Conservation (phyloP, 202 grass and related monocot genomes). For the Setaria viridis region DNA sequence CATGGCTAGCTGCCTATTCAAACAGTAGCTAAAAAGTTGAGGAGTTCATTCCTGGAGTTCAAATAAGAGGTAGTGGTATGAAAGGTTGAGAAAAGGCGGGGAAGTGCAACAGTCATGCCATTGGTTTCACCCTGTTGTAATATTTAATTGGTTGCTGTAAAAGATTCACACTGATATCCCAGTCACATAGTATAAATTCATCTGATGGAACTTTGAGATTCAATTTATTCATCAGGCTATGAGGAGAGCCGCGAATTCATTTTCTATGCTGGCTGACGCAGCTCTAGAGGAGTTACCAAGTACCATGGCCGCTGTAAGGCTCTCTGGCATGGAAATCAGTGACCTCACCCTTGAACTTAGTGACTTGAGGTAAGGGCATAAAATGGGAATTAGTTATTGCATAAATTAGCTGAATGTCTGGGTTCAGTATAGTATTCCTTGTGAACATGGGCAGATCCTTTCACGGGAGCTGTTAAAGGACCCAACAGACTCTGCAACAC, state of each 20-base stretch:
- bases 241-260: constrained; percentile 75
- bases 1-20: no score
- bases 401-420: background rate
- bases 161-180: background rate
- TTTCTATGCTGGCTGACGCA: constrained; percentile 72
- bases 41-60: background rate
- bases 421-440: constrained; percentile 2
- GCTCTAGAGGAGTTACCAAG: constrained; percentile 72
- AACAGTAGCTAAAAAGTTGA: background rate
- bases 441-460: background rate
- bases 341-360: constrained; percentile 88
- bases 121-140: background rate
- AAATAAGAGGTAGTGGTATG: background rate
- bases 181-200: background rate
- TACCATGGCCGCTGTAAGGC: constrained; percentile 74
- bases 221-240: constrained; percentile 65
- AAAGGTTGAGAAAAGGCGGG: background rate
- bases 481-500: background rate
- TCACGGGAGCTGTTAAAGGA: background rate
- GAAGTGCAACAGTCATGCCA: background rate
- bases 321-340: constrained; percentile 83
- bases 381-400: background rate
- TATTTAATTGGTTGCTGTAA: background rate
- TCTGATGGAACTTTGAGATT: constrained; percentile 24
- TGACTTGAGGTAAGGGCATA: constrained; percentile 72